Evolutionary conservation across 495 filamentous ascomycete species (phyloP).

Genomic region (Filosporella fistucella): DNA sequence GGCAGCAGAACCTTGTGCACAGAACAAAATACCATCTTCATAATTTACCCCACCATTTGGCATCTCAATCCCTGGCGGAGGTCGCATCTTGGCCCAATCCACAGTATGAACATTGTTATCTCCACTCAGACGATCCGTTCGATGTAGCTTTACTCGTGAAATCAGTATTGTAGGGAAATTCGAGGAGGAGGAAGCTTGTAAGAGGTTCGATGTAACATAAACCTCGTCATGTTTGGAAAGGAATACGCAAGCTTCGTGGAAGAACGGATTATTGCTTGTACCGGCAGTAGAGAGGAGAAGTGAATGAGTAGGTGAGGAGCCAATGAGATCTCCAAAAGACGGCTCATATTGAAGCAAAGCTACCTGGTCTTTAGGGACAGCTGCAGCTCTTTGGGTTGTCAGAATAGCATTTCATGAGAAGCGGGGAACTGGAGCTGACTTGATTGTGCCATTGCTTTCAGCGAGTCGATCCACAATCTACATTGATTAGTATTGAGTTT

Average conservation of each 20-base stretch:
- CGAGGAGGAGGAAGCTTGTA: constrained; percentile 33
- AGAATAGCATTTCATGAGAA: neutral
- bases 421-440: constrained; percentile 11
- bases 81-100: constrained; percentile 40
- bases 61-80: constrained; percentile 44
- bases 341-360: constrained; percentile 18
- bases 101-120: constrained; percentile 18
- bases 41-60: constrained; percentile 51
- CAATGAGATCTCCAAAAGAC: constrained; percentile 17
- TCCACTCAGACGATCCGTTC: constrained; percentile 18
- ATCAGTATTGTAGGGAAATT: constrained; percentile 37
- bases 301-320: constrained; percentile 25
- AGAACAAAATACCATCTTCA: constrained; percentile 35
- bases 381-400: constrained; percentile 1
- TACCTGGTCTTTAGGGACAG: constrained; percentile 14
- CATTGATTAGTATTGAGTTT: constrained; percentile 1
- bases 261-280: constrained; percentile 38
- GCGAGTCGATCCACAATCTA: constrained; percentile 18
- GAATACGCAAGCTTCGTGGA: constrained; percentile 59
- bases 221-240: constrained; percentile 39
- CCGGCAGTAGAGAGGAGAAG: constrained; percentile 33
- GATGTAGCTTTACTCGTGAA: constrained; percentile 31
- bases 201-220: constrained; percentile 55
- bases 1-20: constrained; percentile 44
- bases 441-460: constrained; percentile 18